Base-by-base conservation (phyloP, 2,329 filamentous ascomycete genomes). In the Sclerotinia trifoliorum region DNA sequence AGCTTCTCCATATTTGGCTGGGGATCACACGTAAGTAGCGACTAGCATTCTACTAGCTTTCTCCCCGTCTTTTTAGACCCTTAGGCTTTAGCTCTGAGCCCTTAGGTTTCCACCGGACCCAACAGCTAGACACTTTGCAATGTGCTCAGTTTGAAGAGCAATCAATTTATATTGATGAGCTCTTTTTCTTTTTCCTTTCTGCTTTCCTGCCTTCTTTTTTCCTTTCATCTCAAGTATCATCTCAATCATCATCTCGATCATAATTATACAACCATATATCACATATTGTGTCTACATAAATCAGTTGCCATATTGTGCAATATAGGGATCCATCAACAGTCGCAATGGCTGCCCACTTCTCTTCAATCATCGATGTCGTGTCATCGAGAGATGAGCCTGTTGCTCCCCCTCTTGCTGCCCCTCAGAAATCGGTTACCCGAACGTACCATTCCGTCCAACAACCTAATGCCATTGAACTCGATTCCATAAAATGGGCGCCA, bases 381-480 rank as follows among this genome's bases (percentile, higher is more conserved):
- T 42, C 55, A 21, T 24, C 55, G 17, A 39, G 39, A 32, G n/a
- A 32, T 44, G 65, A 68, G 58, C 29, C 67, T 26, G 64, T 73
- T 57, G 72, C 72, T 61, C 70, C 75, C 39, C 35, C 70, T 13
- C 66, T 72, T 52, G 71, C 72, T 60, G 71, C 75, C 29, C 76
- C 76, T 26, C 66, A 74, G 42, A 77, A 70, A 69, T 74, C 73
- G n/a, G 60, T 76, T 17, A 68, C 75, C 17, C 67, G 72, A 69
- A 71, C 70, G 2, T 77, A 78, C 46, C 76, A 77, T 62, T 75
- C 76, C 24, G 72, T 75, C 24, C 75, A 72, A 19, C 70, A 70
- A 39, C 68, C 69, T 2, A 70, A 74, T 46, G 67, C 69, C 17
- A 68, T 75, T 44, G 76, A 77, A 46, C 73, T 78, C 21, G 74